A percentile compares a stretch with the other conserved stretches of the same genome.
Conservation (phyloP, 148 eudicot genomes). For the Amaranthus palmeri region DNA sequence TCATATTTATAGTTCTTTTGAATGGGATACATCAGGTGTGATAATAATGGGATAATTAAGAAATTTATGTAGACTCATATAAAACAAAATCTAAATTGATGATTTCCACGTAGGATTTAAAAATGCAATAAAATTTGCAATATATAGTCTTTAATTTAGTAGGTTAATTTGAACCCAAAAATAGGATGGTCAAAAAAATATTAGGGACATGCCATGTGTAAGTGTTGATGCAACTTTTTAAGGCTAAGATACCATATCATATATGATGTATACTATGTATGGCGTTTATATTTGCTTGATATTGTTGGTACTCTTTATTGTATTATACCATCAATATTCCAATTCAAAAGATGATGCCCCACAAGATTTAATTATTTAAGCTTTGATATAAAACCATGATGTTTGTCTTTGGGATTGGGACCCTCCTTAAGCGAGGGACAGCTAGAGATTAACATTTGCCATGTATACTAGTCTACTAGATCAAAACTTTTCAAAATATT, state of each 20-base stretch:
- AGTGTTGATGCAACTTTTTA: background rate
- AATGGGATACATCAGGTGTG: no score
- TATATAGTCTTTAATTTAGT: no score
- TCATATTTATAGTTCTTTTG: no score
- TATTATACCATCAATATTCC: background rate
- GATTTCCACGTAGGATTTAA: no score
- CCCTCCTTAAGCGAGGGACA: background rate
- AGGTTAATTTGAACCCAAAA: no score
- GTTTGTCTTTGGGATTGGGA: background rate
- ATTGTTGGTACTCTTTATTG: background rate
- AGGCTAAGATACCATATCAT: constrained; percentile 1
- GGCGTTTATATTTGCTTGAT: constrained; percentile 16
- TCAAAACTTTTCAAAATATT: no score
- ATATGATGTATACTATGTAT: background rate
- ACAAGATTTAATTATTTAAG: constrained; percentile 4
- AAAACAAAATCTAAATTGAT: no score
- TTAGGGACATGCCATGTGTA: background rate
- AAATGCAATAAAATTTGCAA: no score
- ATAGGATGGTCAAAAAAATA: no score
- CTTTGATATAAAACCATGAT: constrained; percentile 1
- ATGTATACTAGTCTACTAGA: background rate
- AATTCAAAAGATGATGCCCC: background rate
- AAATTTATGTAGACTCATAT: no score
- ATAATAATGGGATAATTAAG: no score
- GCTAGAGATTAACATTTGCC: constrained; percentile 1